Percentiles rank a stretch among this genome's conserved stretches.
Evolutionary conservation across 1,284 basidiomycete species (phyloP).

Genomic region (Boletus mariae): DNA sequence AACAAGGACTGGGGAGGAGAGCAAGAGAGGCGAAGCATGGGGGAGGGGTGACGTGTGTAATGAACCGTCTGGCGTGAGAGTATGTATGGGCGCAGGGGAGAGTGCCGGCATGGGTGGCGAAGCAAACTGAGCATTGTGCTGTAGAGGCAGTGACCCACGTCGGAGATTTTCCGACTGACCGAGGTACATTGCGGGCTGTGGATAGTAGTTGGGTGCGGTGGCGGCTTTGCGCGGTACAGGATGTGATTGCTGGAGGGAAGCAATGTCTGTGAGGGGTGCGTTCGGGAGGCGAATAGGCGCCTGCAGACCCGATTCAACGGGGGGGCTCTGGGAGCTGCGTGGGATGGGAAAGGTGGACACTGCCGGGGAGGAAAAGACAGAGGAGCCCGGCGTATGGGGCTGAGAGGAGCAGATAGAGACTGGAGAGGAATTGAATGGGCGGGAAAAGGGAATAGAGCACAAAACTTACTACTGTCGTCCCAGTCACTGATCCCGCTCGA

Average conservation of each 20-base stretch:
- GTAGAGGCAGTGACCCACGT: constrained; percentile 26
- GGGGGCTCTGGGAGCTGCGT: constrained; percentile 58
- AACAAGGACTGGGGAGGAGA: constrained; percentile 21
- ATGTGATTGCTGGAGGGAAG: constrained; percentile 41
- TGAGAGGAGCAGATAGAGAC: constrained; percentile 60
- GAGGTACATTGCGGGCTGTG: constrained; percentile 29
- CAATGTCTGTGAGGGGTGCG: constrained; percentile 62
- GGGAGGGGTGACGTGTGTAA: constrained; percentile 26
- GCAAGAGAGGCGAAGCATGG: constrained; percentile 27
- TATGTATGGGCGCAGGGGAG: constrained; percentile 23
- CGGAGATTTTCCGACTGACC: constrained; percentile 27
- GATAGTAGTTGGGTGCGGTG: constrained; percentile 30
- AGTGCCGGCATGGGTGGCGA: constrained; percentile 33
- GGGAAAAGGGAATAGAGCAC: not conserved
- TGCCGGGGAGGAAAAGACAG: constrained; percentile 63
- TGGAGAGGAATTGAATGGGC: constrained; percentile 25
- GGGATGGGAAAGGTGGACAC: constrained; percentile 55
- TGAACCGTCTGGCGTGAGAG: constrained; percentile 24
- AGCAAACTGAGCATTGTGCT: constrained; percentile 28
- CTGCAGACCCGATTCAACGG: constrained; percentile 37
- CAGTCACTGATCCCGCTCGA: constrained; percentile 65
- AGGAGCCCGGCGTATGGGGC: constrained; percentile 38
- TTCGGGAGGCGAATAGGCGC: constrained; percentile 68
- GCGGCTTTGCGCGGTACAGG: constrained; percentile 29
- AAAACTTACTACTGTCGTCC: constrained; percentile 65